Base-by-base conservation (phyloP, 2,329 filamentous ascomycete genomes). In the Talaromyces rugulosus region DNA sequence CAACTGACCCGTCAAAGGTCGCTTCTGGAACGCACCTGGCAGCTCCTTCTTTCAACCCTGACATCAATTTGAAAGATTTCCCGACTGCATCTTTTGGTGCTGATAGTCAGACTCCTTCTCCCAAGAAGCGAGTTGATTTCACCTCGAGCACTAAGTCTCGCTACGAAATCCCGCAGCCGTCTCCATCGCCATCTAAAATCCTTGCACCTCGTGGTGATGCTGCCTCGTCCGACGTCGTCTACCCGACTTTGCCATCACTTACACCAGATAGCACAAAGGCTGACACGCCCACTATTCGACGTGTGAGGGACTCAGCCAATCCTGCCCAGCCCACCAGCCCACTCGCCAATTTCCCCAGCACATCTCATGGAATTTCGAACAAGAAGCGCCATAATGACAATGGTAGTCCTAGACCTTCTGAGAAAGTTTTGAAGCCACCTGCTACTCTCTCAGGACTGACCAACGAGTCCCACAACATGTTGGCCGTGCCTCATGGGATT, bases 91-190 rank as follows among this genome's bases (percentile, higher is more conserved):
- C 70, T 34, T 70, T 68, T 3, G 64, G 68, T 28, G 72, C 81
- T 18, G 16, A 42, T 51, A 81, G 84, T 5, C 87, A 86, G 5
- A 91, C 89, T 1, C 89, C 89, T 7, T 87, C 87, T 34, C 83
- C 87, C 28, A 90, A 87, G 74, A 96, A 96, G 78, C 88, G 85
- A 61, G 91, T 96, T 40, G 87, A 90, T 57, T 96, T 96, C 70
- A 92, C 89, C 0, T 88, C 88, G 0, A 87, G 86, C 64, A 87
- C 88, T 40, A 84, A 90, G 65, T 73, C 75, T 58, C 72, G 71
- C 33, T 69, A 77, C 60, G 72, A 73, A 14, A 67, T 73, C n/a
- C 65, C 71, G 40, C 65, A 75, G 16, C 67, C 70, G 4, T 79
- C 77, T 33, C 77, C 77, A 5, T 78, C 76, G 11, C 77, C 77